Base-by-base conservation (phyloP, 495 filamentous ascomycete genomes). In the Penicillium longicatenatum region DNA sequence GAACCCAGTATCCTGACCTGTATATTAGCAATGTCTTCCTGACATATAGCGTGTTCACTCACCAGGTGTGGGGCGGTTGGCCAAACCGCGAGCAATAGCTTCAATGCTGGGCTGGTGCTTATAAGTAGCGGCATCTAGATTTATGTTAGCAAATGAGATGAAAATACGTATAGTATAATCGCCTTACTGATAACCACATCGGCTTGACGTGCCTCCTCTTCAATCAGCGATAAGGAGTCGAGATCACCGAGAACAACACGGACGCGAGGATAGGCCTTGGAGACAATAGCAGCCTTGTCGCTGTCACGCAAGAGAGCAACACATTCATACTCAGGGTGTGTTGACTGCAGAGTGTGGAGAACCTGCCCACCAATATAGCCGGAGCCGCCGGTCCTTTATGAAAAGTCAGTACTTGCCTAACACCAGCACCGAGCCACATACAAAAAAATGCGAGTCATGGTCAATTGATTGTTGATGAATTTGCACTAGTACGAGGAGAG, bases 341-440 rank as follows among this genome's bases (percentile, higher is more conserved):
- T 70, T 5, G 76, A 64, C 24, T 71, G 63, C 10, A 90, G 67
- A 8, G 69, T 71, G 53, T 83, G 79, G 37, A 89, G 77, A 39
- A 78, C 73, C 60, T 90, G 84, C 17, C 89, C 87, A 37, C 86
- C 88, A 58, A 90, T 85, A 65, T 89, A 91, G 50, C 88, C 87
- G 55, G 77, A 84, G 12, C 74, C 77, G 44, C 85, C 83, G 17
- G 74, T 80, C 22, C 80, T 82, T 22, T 5, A 35, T 22, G 26
- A 4, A 48, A 35, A 49, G 48, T 63, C 43, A 57, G 56, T 26
- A 55, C 11, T 16, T 17, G 19, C 14, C 19, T 12, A 21, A 42
- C 20, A 19, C 41, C 14, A 21, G 10, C 0, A n/a, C 24, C 33
- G 22, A 12, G 24, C 12, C 39, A 47, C 64, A 35, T 29, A 68